Evolutionary conservation across 75 land plant species (phyloP), one percentile per base, ranked within the genome.

Genomic region (Pinus taeda): DNA sequence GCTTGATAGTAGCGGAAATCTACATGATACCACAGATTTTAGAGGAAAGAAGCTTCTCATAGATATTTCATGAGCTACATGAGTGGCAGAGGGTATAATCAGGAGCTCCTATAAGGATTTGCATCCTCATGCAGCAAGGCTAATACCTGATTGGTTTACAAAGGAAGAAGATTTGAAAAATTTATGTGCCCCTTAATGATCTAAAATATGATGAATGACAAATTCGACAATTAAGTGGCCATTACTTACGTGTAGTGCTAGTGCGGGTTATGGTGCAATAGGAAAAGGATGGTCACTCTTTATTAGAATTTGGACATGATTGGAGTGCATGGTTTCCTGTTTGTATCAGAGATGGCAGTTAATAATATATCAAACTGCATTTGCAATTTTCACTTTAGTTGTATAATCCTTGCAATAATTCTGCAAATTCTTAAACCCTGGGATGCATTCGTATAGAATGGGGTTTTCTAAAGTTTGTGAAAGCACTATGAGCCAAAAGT

Each of bases 21-120:
- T 26, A 26, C 26, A 26, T 26, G 26, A 26, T 26, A 26, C 0
- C 26, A 26, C 26, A 26, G 26, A 0, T 26, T 26, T 26, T 0
- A 26, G 26, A 26, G 26, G 26, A 26, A 26, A 26, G 26, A 26
- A 26, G 26, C 26, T 26, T 26, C 26, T 26, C 26, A 26, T 0
- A 26, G 26, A 26, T 26, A 26, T 26, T 26, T 26, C 26, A 26
- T 0, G 26, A 26, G 26, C 26, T 26, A 93, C 93, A 42, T 89
- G 93, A 70, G 95, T 93, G 57, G 93, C 93, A 49, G 95, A 93
- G 81, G 95, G 90, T 1, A 93, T 93, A 17, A 93, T 93, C 33
- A 78, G 85, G 55, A 93, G 90, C 62, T 86, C 93, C 13, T 93
- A 83, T 81, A 90, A 88, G 77, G 90, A 93, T 67, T 78, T 93